Evolutionary conservation across 306 rosid genomes (phyloP).

Genomic region (Acacia melanoxylon): DNA sequence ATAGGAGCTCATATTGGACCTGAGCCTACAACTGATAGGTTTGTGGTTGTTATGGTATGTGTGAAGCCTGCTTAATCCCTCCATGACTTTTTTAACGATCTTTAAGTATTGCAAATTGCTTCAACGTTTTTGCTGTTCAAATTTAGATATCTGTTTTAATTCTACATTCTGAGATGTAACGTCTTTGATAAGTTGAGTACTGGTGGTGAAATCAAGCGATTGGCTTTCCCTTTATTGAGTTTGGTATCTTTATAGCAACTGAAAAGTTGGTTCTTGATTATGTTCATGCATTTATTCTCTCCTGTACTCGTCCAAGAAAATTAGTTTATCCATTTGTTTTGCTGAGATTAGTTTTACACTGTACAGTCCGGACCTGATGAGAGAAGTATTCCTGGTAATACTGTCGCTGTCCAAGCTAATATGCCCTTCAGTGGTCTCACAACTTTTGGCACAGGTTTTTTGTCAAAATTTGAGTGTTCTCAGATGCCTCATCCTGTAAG

Average conservation of each 20-base stretch:
- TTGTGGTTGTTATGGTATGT: slow-evolving; percentile 96
- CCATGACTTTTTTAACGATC: neutral
- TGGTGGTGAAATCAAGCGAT: neutral
- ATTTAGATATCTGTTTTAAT: neutral
- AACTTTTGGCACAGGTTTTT: slow-evolving; percentile 78
- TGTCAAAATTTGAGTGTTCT: slow-evolving; percentile 96
- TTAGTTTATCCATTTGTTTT: neutral
- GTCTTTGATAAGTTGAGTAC: neutral
- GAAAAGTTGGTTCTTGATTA: slow-evolving; percentile 8
- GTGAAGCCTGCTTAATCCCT: slow-evolving; percentile 10
- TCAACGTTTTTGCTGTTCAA: neutral
- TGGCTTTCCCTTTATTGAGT: neutral
- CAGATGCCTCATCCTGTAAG: slow-evolving; percentile 96
- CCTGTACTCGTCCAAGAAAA: neutral
- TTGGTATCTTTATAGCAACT: neutral
- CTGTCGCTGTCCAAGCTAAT: slow-evolving; percentile 95
- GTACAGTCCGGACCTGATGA: slow-evolving; percentile 88
- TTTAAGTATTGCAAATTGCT: slow-evolving; percentile 12
- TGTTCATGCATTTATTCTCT: neutral
- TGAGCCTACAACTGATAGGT: slow-evolving; percentile 97
- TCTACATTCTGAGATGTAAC: neutral
- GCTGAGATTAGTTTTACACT: neutral
- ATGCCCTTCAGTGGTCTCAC: slow-evolving; percentile 95
- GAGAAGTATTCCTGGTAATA: slow-evolving; percentile 97
- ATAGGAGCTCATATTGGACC: slow-evolving; percentile 99